Evolutionary conservation across 2,329 filamentous ascomycete species (phyloP), one percentile per base, ranked within the genome.

Genomic region (Alternaria consortialis): DNA sequence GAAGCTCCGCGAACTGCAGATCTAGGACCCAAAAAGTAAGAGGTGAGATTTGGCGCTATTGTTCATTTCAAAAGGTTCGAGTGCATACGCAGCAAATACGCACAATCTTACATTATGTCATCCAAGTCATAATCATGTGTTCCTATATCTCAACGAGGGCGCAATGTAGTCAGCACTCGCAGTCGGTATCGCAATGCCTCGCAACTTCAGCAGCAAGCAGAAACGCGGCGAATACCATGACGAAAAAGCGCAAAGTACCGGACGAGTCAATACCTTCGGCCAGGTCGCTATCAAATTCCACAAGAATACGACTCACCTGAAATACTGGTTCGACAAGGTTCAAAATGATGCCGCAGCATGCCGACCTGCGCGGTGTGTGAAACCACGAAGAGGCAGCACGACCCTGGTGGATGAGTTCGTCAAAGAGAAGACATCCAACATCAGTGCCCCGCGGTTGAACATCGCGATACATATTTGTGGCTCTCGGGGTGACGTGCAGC

Each of bases 391-490:
- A 46, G 27, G 43, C 4, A 46, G 43, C n/a, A 46, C 43, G 5
- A 46, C 43, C 12, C 2, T 46, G 27, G 43, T 46, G 15, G 43
- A 46, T 31, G 43, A 46, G n/a, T 46, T 46, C 43, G 31, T 46
- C 43, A 46, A 29, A 13, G 6, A 58, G 12, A 12, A 43, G 11
- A 40, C 11, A 5, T 34, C 17, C 23, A 15, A 43, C 40, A 67
- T 36, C 42, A 47, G 8, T 13, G 43, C 47, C 7, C 67, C 69
- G 7, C 54, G 56, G 40, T 34, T 86, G 32, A 85, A 86, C 58
- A 82, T 87, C 43, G 84, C 86, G 1, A 85, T 87, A 53, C 85
- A 86, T 50, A 83, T 86, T 6, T 84, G 86, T 2, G 83, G 83
- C 8, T 81, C 79, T 4, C 78, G 83, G 53, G 85, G 85, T 7